Base-by-base conservation (phyloP, 2,329 filamentous ascomycete species). In the Thermothelomyces thermophilus region DNA sequence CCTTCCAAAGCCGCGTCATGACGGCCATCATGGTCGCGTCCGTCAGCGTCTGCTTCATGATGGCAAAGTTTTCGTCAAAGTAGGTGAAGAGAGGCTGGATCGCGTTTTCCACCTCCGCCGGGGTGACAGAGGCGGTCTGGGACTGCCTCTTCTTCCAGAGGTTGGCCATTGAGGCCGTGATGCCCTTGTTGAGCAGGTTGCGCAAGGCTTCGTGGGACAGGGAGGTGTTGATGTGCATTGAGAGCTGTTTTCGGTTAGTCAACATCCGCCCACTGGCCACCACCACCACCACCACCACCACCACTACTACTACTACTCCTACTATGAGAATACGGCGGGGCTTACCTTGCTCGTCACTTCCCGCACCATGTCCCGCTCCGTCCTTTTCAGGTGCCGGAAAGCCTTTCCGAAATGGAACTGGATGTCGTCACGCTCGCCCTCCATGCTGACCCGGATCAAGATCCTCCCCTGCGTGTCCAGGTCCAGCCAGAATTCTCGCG, bases 341-440 rank as follows among this genome's bases (percentile, higher is more conserved):
- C 74, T 56, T 73, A 90, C 88, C 83, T 98, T 98, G 71, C 97
- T 93, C 7, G 93, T 97, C 62, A 97, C 93, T 69, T 90, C 94
- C 54, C 93, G 82, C 48, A 94, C 95, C 93, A 98, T 98, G 67
- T 98, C 93, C 62, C 91, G 81, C 70, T 98, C 91, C 0, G 91
- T 95, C 58, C 93, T 82, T 74, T 97, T 97, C 59, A 98, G 75
- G 53, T 91, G 89, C 41, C 93, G 81, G 72, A 98, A 98, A 22
- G 93, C 87, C 69, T 96, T 97, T 60, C 90, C 93, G 68, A 97
- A 97, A 64, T 96, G 91, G 68, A 98, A 98, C 62, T 96, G 88
- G 51, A 98, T 98, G 64, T 98, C 93, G 64, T 98, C 93, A 55
- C 93, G 81, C 70, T 98, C 93, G 45, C 93, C 93, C 70, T 98